Percentiles rank a stretch among this genome's conserved stretches.
phyloP scores from a whole-genome alignment of 305 asterid species.

The Fraxinus greggii region DNA sequence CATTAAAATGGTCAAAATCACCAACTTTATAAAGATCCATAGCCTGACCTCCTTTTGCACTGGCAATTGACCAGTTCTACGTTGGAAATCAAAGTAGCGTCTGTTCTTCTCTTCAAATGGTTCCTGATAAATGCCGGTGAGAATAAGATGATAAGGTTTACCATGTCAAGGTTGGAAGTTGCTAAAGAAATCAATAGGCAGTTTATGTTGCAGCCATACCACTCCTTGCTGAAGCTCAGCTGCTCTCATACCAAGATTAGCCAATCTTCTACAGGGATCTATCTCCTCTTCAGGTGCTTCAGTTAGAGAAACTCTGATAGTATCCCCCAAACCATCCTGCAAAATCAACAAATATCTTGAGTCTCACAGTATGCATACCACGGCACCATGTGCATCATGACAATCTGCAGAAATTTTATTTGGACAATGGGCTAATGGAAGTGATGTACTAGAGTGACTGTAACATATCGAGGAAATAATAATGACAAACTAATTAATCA shows the following conservation, averaged over 20 bases:
- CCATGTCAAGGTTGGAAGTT: slow-evolving; percentile 19
- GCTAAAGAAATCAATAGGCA: slow-evolving; percentile 18
- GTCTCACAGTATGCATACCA: neutral
- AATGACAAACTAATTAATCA: neutral
- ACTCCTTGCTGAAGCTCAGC: slow-evolving; percentile 96
- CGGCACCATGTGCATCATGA: neutral
- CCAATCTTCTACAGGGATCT: slow-evolving; percentile 95
- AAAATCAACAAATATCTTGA: slow-evolving; percentile 21
- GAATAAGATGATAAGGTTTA: slow-evolving; percentile 7
- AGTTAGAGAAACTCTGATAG: slow-evolving; percentile 94
- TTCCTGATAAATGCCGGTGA: slow-evolving; percentile 44
- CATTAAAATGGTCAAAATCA: slow-evolving; percentile 4
- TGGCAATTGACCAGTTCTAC: slow-evolving; percentile 90
- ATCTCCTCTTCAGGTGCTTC: slow-evolving; percentile 97
- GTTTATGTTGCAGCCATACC: slow-evolving; percentile 48
- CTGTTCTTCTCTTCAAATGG: slow-evolving; percentile 93
- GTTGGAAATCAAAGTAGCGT: slow-evolving; percentile 93
- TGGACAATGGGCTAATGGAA: neutral
- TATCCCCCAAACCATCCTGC: slow-evolving; percentile 98
- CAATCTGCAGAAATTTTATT: neutral
- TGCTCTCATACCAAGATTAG: slow-evolving; percentile 90
- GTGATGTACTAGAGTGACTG: neutral
- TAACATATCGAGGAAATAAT: too few species aligned
- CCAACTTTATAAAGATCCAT: neutral
- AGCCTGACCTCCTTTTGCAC: slow-evolving; percentile 78